Conservation (phyloP, 1,139 yeast species). For the Candida pseudoviswanathii region DNA sequence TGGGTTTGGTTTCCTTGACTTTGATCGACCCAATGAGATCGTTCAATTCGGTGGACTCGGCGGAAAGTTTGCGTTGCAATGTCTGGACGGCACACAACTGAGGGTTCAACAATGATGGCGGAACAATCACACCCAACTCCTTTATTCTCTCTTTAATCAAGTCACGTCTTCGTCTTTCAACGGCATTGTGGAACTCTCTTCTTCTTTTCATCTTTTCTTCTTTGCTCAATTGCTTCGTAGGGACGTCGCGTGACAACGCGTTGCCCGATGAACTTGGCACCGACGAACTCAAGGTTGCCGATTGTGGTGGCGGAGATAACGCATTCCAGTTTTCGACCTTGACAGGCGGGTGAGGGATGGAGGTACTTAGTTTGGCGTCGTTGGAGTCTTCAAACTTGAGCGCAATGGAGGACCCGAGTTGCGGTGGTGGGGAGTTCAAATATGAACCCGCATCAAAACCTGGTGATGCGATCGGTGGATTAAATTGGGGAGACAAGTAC, state of each 20-base stretch:
- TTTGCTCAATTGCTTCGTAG: conserved; percentile 55
- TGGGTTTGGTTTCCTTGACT: conserved; percentile 69
- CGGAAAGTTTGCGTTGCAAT: conserved; percentile 39
- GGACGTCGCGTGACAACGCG: conserved; percentile 14
- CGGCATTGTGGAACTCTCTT: conserved; percentile 80
- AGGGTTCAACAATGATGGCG: conserved; percentile 65
- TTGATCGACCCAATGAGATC: conserved; percentile 43
- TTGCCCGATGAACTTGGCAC: conserved; percentile 12
- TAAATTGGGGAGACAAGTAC: conserved; percentile 31
- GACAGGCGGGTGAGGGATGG: conserved; percentile 26
- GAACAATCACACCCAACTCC: conserved; percentile 70
- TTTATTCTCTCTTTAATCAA: conserved; percentile 74
- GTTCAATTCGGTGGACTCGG: conserved; percentile 36
- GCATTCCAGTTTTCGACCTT: conserved; percentile 18
- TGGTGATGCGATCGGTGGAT: conserved; percentile 27
- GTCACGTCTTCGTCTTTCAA: conserved; percentile 77
- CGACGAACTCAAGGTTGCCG: conserved; percentile 16
- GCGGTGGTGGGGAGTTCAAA: conserved; percentile 38
- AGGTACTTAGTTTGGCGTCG: conserved; percentile 20
- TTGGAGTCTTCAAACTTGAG: conserved; percentile 3
- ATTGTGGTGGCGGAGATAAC: conserved; percentile 29
- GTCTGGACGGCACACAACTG: conserved; percentile 50
- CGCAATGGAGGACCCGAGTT: conserved; percentile 9
- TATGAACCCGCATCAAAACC: conserved; percentile 27
- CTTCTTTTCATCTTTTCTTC: conserved; percentile 72